Evolutionary conservation across 352 stramenopile genomes (phyloP).

Genomic region (Globisporangium echinulatum): DNA sequence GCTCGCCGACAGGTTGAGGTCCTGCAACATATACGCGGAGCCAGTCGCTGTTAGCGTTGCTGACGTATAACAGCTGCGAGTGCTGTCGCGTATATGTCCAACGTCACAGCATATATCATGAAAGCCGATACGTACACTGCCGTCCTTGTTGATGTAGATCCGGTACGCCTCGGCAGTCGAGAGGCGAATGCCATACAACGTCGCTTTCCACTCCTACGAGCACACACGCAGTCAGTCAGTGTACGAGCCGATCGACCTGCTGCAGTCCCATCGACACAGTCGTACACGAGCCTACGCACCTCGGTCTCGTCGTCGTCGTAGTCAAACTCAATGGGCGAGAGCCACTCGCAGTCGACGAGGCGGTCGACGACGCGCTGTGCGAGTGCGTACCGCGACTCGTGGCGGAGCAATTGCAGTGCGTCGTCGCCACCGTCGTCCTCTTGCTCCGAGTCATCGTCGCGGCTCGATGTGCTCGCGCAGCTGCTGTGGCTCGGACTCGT

Average conservation of each 20-base stretch:
- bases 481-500: conserved; percentile 6
- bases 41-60: neutral
- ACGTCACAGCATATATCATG: too few species aligned
- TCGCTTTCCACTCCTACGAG: conserved; percentile 32
- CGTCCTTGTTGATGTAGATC: conserved; percentile 83
- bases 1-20: conserved; percentile 4
- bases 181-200: conserved; percentile 53
- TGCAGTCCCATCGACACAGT: neutral
- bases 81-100: too few species aligned
- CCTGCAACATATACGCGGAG: neutral
- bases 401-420: conserved; percentile 10
- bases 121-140: conserved; percentile 25
- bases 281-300: conserved; percentile 10
- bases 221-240: neutral
- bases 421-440: conserved; percentile 5
- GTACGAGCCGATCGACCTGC: too few species aligned
- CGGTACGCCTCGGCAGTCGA: conserved; percentile 65
- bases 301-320: conserved; percentile 37
- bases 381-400: conserved; percentile 27
- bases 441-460: conserved; percentile 18
- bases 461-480: conserved; percentile 15
- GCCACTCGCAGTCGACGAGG: conserved; percentile 55
- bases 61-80: neutral
- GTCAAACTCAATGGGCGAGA: conserved; percentile 47
- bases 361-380: conserved; percentile 41